Evolutionary conservation across 1,284 basidiomycete genomes (phyloP).

Genomic region (Grifola frondosa): DNA sequence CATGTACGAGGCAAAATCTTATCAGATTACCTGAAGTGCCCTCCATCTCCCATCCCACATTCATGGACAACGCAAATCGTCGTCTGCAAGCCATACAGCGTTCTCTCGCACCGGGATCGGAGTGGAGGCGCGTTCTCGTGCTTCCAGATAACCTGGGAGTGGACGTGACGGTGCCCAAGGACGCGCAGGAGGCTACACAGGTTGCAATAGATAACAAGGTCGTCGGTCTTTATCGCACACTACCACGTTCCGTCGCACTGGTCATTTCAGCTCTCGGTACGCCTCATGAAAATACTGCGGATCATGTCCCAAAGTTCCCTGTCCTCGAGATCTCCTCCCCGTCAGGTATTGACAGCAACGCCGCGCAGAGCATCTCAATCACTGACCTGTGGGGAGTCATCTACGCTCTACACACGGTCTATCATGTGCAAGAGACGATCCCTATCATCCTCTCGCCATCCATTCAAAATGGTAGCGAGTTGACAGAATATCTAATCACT

Average conservation of each 20-base stretch:
- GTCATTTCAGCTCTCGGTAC: conserved; percentile 34
- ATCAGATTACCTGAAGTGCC: conserved; percentile 14
- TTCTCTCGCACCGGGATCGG: background rate
- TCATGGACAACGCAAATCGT: conserved; percentile 11
- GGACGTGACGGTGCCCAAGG: conserved; percentile 7
- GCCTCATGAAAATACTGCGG: conserved; percentile 26
- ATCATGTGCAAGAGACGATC: conserved; percentile 31
- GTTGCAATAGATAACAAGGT: conserved; percentile 18
- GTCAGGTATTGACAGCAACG: conserved; percentile 4
- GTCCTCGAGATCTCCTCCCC: conserved; percentile 29
- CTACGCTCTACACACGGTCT: conserved; percentile 30
- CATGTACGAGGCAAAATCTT: too few relatives aligned
- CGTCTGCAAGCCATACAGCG: conserved; percentile 7
- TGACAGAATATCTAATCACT: conserved; percentile 28
- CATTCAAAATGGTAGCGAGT: conserved; percentile 14
- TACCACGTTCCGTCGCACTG: conserved; percentile 21
- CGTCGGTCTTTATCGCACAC: conserved; percentile 18
- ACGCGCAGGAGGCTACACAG: conserved; percentile 9
- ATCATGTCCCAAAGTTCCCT: conserved; percentile 32
- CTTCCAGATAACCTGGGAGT: conserved; percentile 20
- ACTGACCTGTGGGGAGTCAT: conserved; percentile 32
- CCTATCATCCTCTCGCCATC: conserved; percentile 28
- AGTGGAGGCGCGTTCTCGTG: conserved; percentile 11
- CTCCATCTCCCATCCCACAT: conserved; percentile 2
- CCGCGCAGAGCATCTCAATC: conserved; percentile 11